Base-by-base conservation (phyloP, 2,329 filamentous ascomycete genomes). In the Epichloe typhina region DNA sequence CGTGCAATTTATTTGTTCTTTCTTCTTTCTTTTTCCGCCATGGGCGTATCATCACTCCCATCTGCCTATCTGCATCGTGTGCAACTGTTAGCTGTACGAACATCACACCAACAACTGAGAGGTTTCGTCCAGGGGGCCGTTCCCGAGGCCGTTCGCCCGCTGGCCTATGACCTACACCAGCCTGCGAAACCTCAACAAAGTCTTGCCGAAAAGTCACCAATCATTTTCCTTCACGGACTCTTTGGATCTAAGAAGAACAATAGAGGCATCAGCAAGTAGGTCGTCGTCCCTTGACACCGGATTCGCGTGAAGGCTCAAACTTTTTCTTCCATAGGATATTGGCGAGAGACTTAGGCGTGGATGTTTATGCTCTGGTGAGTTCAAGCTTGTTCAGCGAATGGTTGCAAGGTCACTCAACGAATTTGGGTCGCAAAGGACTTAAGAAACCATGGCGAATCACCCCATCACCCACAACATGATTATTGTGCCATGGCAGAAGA, bases 181-280 rank as follows among this genome's bases (percentile, higher is more conserved):
- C 80, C 84, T 1, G 59, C 69, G 1, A 72, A 71, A 47, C 58
- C 59, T 6, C 55, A 51, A 41, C 55, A 51, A 41, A 64, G 66
- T 2, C 65, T 68, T 26, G 62, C 66, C 50, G 64, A 72, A 61
- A 63, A 66, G 52, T 67, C 70, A 39, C 86, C 90, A 2, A 88
- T 97, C 56, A 69, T 97, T 54, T 86, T 97, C 57, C 80, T 97
- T 62, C 91, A 97, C 65, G 91, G 93, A 1, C 74, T 97, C 11
- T 96, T 97, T 62, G 91, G 91, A 19, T 95, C 88, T 38, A 95
- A 94, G 72, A 89, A 88, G 72, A 97, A 97, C 65, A 95, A 96
- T 65, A 76, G 90, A 66, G 87, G 79, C 61, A 93, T 97, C 55
- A 94, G 89, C 84, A 95, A 89, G 91, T 95, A 73, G 66, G 84